Base-by-base conservation (phyloP, 1,284 basidiomycete species). In the Puccinia coronata region DNA sequence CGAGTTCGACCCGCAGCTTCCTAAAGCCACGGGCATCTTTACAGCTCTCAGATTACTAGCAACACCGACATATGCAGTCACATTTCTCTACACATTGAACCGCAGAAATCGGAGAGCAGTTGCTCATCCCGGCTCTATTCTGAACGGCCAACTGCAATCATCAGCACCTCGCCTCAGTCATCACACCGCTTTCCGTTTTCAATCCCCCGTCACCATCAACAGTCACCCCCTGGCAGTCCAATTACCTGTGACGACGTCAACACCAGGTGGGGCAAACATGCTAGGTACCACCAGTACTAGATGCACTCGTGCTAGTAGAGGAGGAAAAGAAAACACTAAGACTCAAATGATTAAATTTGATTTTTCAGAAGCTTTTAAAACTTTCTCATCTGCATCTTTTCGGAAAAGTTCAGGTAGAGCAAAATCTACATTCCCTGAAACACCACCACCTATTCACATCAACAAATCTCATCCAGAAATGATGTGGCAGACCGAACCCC, bases 51-150 rank as follows among this genome's bases (percentile, higher is more conserved):
- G 78, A 49, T 57, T 80, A 16, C 55, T 80, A 39, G 69, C 78
- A 43, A 80, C 78, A 49, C 78, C 78, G 9, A 80, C 70, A n/a
- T 80, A 80, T 65, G 78, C 78, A 20, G 59, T 80, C 28, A 80
- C 78, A 47, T 80, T 80, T 28, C 70, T 80, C 8, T 80, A 80
- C 57, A 80, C 78, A 31, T 70, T 80, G 57, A 80, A 80, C 36
- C 67, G 78, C 53, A 51, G 69, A n/a, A 71, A 71, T 36, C 14
- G 69, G 14, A 31, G 47, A 53, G 47, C 5, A 9, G 25, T 49
- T 14, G 69, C 53, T 31, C 53, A 71, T 39, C 43, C 18, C 69
- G 43, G 16, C 47, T 53, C 69, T 20, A 34, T 71, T 53, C 43
- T 71, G 25, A 49, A 31, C 53, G 47, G 51, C 12, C 69, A 71